Evolutionary conservation across 345 rosid genomes (phyloP).

Genomic region (Populus deltoides): DNA sequence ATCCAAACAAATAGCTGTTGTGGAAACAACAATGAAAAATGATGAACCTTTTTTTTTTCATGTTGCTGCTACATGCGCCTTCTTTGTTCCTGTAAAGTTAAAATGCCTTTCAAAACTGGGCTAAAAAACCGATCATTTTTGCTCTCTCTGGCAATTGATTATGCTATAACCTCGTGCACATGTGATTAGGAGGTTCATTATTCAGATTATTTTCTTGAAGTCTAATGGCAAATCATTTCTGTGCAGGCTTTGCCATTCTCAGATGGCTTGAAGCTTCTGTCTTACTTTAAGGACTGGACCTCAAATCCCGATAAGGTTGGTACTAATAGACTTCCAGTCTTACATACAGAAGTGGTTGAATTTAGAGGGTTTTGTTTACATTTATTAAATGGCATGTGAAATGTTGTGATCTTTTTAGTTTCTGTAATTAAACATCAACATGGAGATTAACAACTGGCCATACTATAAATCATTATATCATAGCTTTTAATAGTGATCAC

Average conservation of each 20-base stretch:
- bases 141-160: neutral
- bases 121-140: neutral
- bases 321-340: neutral
- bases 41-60: too few species aligned
- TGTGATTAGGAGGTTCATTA: neutral
- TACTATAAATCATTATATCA: too few species aligned
- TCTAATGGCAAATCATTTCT: conserved; percentile 12
- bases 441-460: too few species aligned
- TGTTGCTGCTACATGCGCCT: too few species aligned
- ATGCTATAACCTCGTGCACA: neutral
- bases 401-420: neutral
- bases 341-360: neutral
- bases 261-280: conserved; percentile 78
- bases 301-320: conserved; percentile 78
- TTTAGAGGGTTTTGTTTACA: neutral
- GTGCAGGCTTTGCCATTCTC: conserved; percentile 86
- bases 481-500: neutral
- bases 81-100: neutral
- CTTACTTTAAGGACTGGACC: conserved; percentile 73
- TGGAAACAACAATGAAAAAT: too few species aligned
- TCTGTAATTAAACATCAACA: neutral
- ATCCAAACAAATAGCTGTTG: too few species aligned
- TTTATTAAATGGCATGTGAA: neutral
- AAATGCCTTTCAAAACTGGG: neutral
- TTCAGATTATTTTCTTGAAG: neutral